phyloP scores from a whole-genome alignment of 495 filamentous ascomycete species.

The Lepidopterella palustris region DNA sequence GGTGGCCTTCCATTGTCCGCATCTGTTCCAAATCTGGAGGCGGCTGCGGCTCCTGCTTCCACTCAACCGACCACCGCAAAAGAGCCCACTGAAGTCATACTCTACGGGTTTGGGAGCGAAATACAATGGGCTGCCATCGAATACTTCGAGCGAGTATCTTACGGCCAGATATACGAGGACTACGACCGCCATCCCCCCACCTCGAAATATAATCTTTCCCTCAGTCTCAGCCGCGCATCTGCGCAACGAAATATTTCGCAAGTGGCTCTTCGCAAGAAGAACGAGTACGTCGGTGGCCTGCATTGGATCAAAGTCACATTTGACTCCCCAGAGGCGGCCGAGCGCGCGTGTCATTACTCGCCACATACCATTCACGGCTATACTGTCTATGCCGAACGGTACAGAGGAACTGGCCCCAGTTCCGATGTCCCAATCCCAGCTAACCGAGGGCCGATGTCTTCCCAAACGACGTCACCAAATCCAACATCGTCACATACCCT shows the following conservation, averaged over 20 bases:
- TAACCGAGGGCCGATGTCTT: constrained; percentile 23
- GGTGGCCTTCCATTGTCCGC: constrained; percentile 26
- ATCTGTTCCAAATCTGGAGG: constrained; percentile 17
- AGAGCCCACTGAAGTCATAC: constrained; percentile 71
- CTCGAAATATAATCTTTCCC: constrained; percentile 59
- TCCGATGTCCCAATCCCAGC: constrained; percentile 55
- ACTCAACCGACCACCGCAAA: constrained; percentile 30
- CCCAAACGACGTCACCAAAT: constrained; percentile 16
- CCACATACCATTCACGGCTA: constrained; percentile 73
- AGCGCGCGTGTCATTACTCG: constrained; percentile 64
- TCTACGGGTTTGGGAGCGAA: constrained; percentile 71
- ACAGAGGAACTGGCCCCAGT: constrained; percentile 61
- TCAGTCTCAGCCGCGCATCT: constrained; percentile 30
- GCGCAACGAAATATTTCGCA: constrained; percentile 54
- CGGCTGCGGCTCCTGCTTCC: constrained; percentile 9
- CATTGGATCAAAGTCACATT: constrained; percentile 95
- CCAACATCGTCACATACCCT: constrained; percentile 17
- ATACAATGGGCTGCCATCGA: constrained; percentile 79
- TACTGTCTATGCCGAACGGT: constrained; percentile 70
- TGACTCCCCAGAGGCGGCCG: constrained; percentile 71
- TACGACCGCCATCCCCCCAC: constrained; percentile 70
- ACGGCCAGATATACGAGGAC: constrained; percentile 79
- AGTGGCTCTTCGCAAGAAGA: constrained; percentile 67
- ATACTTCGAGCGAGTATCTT: constrained; percentile 68
- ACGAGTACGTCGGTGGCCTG: constrained; percentile 66